These are phyloP conservation scores for Pseudozyma pruni DNA, from an alignment of 1,284 basidiomycete species.

Conservation along the genomic window DNA sequence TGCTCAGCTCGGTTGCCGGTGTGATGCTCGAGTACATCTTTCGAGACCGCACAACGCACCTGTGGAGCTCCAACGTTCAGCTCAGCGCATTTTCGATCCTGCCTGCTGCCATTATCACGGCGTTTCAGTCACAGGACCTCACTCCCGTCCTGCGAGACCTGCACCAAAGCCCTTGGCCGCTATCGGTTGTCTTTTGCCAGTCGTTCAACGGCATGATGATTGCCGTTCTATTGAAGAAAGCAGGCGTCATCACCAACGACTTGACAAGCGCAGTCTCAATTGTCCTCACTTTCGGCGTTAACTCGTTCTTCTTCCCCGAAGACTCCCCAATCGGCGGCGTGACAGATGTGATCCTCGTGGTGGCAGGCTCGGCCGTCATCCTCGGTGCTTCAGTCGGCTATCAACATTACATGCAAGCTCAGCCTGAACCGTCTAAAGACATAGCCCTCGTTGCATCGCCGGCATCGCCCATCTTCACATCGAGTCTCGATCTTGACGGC, in stretches of 20 bases:
- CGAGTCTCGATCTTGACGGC: no score
- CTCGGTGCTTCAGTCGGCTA: neutral
- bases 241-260: slow-evolving; percentile 30
- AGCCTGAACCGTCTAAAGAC: no score
- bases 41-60: slow-evolving; percentile 20
- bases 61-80: slow-evolving; percentile 44
- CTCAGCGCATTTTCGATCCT: slow-evolving; percentile 31
- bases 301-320: slow-evolving; percentile 15
- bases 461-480: no score
- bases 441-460: no score
- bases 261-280: slow-evolving; percentile 20
- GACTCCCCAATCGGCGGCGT: slow-evolving; percentile 6
- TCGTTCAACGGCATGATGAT: slow-evolving; percentile 34
- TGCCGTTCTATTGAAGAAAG: slow-evolving; percentile 26
- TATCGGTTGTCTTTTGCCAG: slow-evolving; percentile 19
- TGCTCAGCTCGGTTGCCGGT: slow-evolving; percentile 23
- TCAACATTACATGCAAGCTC: no score
- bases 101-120: slow-evolving; percentile 17
- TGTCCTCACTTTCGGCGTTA: slow-evolving; percentile 20
- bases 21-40: slow-evolving; percentile 38
- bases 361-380: slow-evolving; percentile 15
- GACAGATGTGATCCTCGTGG: slow-evolving; percentile 7
- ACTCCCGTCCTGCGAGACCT: slow-evolving; percentile 19
- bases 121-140: slow-evolving; percentile 6
- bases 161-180: slow-evolving; percentile 13